phyloP scores from a whole-genome alignment of 768 basidiomycete species.

The Phaffia australis region DNA sequence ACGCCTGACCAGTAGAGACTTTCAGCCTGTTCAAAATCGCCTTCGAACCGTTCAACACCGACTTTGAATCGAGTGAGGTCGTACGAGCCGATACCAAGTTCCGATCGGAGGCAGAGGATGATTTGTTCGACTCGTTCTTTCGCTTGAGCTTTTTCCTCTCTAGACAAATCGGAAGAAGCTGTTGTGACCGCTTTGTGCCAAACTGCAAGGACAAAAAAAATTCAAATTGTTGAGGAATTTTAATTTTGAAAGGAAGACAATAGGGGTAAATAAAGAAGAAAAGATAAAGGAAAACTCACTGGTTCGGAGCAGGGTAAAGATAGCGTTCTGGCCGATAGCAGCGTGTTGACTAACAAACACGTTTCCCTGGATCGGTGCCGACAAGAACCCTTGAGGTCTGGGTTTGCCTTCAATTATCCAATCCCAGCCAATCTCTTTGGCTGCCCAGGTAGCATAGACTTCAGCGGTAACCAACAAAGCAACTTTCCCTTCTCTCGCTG shows the following conservation, averaged over 20 bases:
- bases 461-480: constrained; percentile 35
- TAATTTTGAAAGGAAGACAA: no score
- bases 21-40: constrained; percentile 36
- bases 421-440: constrained; percentile 38
- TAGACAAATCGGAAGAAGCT: constrained; percentile 30
- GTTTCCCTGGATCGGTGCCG: constrained; percentile 16
- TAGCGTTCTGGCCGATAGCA: constrained; percentile 33
- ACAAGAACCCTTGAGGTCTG: neutral
- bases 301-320: constrained; percentile 34
- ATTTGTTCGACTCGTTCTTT: constrained; percentile 36
- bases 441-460: constrained; percentile 38
- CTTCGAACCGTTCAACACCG: constrained; percentile 31
- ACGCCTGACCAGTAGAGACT: constrained; percentile 36
- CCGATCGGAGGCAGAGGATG: constrained; percentile 33
- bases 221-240: neutral
- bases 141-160: constrained; percentile 33
- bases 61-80: constrained; percentile 34
- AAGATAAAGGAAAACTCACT: neutral
- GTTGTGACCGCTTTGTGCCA: constrained; percentile 37
- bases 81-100: constrained; percentile 32
- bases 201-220: constrained; percentile 14
- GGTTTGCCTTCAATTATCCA: constrained; percentile 35
- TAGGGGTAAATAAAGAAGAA: neutral
- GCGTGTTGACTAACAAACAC: constrained; percentile 32
- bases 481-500: constrained; percentile 33